Evolutionary conservation across 345 rosid species (phyloP), one percentile per base, ranked within the genome.

Genomic region (Iberis pinnata): DNA sequence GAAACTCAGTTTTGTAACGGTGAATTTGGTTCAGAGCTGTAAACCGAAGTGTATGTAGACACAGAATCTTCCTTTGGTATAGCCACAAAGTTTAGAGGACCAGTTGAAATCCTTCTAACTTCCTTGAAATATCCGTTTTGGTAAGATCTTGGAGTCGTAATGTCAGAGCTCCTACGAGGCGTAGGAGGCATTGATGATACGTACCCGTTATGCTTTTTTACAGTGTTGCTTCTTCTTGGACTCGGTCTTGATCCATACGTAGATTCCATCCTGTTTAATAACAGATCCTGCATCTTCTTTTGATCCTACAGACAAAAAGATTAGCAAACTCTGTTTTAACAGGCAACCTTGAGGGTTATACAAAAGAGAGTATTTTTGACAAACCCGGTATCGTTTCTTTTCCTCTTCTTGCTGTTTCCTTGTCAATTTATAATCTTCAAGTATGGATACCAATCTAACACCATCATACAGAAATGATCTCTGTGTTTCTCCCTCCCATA

Each of bases 221-320:
- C 71, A 67, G 96, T 88, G 80, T 39, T 83, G 57, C 70, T 74
- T 77, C 78, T 88, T 73, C 93, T 72, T 41, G 98, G 96, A 69
- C 93, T 88, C 11, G 98, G 98, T 69, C 71, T 87, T 41, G 96
- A 84, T 31, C 98, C 98, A 56, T 92, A 92, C 19, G 81, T 77
- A 56, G 83, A 53, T 77, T 88, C 98, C 75, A 80, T 85, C 78
- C 84, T 79, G 2, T 79, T 80, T 41, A 84, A 39, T 37, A 81
- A 64, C 49, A 84, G 78, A 77, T 85, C 98, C 70, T 85, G 98
- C 57, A 84, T 75, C 79, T 88, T 92, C 84, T 92, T 92, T 61
- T 88, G 93, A 75, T 83, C 93, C 96, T 92, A 71, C 41, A 26
- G 55, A 78, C 47, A n/a, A 15, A 27, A 29, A 12, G 11, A 51